Evolutionary conservation across 495 filamentous ascomycete genomes (phyloP).

Genomic region (Penicillium antarcticum): DNA sequence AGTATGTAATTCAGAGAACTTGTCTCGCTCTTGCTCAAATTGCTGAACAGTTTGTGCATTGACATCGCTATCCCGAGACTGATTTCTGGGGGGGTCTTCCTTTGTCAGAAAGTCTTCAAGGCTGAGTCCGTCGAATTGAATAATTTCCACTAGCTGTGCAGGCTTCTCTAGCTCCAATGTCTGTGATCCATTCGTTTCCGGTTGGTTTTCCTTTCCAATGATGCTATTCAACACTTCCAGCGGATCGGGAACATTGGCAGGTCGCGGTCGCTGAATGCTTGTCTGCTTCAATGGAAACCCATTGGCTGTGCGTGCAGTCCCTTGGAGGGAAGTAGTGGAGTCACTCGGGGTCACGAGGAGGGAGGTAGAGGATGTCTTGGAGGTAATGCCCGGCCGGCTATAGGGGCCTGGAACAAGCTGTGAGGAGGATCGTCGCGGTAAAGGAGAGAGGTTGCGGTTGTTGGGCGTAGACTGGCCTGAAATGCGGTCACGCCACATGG

Average conservation of each 20-base stretch:
- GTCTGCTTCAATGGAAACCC: slow-evolving; percentile 61
- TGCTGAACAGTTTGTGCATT: slow-evolving; percentile 71
- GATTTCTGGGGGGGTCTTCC: slow-evolving; percentile 31
- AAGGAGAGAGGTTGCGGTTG: slow-evolving; percentile 63
- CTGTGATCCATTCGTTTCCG: slow-evolving; percentile 10
- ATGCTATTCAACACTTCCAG: slow-evolving; percentile 69
- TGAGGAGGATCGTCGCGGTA: slow-evolving; percentile 59
- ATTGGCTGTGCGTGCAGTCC: slow-evolving; percentile 58
- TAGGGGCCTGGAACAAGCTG: slow-evolving; percentile 36
- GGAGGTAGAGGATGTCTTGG: slow-evolving; percentile 66
- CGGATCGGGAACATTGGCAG: slow-evolving; percentile 62
- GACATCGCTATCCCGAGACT: slow-evolving; percentile 44
- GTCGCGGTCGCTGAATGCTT: slow-evolving; percentile 41
- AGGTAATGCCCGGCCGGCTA: slow-evolving; percentile 55
- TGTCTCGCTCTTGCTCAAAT: slow-evolving; percentile 82
- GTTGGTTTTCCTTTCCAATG: slow-evolving; percentile 50
- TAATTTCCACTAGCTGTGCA: slow-evolving; percentile 51
- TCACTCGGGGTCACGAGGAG: slow-evolving; percentile 60
- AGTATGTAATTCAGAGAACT: slow-evolving; percentile 86
- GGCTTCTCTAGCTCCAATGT: slow-evolving; percentile 30
- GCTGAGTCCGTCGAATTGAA: slow-evolving; percentile 75
- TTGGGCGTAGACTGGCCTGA: slow-evolving; percentile 67
- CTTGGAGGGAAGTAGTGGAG: slow-evolving; percentile 70
- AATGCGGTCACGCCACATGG: slow-evolving; percentile 88
- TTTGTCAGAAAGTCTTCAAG: slow-evolving; percentile 65